Percentiles rank a stretch among this genome's conserved stretches.
Evolutionary conservation across 2,329 filamentous ascomycete species (phyloP).

Genomic region (Penicillium crustosum): DNA sequence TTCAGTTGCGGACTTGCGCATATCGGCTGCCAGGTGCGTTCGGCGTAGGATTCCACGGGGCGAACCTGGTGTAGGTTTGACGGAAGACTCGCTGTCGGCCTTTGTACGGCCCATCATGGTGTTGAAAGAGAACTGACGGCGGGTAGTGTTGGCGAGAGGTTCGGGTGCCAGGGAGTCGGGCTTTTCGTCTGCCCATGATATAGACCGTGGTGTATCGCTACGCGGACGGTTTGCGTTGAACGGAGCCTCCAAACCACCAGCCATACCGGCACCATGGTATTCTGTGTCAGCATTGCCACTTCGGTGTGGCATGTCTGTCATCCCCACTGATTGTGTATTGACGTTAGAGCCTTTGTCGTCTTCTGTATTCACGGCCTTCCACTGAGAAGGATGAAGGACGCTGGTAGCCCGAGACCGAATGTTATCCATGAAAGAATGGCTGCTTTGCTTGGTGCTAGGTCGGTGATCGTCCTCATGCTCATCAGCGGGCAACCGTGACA

Average conservation of each 20-base stretch:
- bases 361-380: conserved; percentile 34
- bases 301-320: conserved; percentile 60
- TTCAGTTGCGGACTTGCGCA: conserved; percentile 63
- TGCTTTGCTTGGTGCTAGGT: conserved; percentile 32
- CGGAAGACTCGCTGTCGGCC: conserved; percentile 23
- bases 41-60: conserved; percentile 44
- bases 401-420: conserved; percentile 42
- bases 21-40: conserved; percentile 31
- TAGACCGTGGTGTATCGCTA: conserved; percentile 43
- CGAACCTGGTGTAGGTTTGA: conserved; percentile 24
- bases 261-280: conserved; percentile 27
- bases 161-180: conserved; percentile 21
- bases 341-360: conserved; percentile 37
- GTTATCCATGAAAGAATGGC: conserved; percentile 39
- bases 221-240: conserved; percentile 23
- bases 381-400: conserved; percentile 37
- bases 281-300: conserved; percentile 49
- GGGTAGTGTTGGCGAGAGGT: conserved; percentile 53
- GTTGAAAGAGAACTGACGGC: conserved; percentile 88
- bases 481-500: conserved; percentile 78
- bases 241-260: conserved; percentile 29
- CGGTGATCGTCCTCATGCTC: conserved; percentile 49
- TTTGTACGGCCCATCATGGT: conserved; percentile 68
- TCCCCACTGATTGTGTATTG: conserved; percentile 61
- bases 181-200: conserved; percentile 38